A percentile compares a stretch with the other conserved stretches of the same genome.
Evolutionary conservation across 163 green algal species (phyloP).

Genomic region (Scenedesmus sp.): DNA sequence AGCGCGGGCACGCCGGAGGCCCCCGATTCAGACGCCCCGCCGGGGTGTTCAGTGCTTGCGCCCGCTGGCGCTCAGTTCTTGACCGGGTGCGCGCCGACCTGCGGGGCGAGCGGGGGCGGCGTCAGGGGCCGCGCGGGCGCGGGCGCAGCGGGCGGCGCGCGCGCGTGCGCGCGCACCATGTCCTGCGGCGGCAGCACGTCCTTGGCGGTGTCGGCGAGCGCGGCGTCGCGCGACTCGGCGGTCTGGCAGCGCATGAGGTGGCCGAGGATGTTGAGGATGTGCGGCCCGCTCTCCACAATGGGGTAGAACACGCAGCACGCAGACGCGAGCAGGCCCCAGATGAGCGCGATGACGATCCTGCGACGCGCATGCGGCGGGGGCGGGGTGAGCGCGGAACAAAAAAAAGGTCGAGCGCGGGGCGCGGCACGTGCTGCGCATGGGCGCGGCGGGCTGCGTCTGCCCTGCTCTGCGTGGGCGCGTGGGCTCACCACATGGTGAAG

Average conservation of each 20-base stretch:
- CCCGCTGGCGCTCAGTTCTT: too few species aligned
- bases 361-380: conserved; percentile 16
- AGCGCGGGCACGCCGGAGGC: too few species aligned
- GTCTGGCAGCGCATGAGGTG: conserved; percentile 62
- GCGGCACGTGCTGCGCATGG: too few species aligned
- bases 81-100: too few species aligned
- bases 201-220: conserved; percentile 21
- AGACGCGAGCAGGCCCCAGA: conserved; percentile 86
- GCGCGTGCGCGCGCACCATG: conserved; percentile 28
- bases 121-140: too few species aligned
- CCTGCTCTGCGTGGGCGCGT: too few species aligned
- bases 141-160: too few species aligned
- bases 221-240: conserved; percentile 25
- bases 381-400: conserved; percentile 79
- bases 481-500: conserved; percentile 33
- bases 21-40: too few species aligned
- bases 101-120: too few species aligned
- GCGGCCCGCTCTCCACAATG: conserved; percentile 75
- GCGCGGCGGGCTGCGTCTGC: too few species aligned
- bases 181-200: conserved; percentile 33
- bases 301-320: conserved; percentile 78
- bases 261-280: conserved; percentile 31
- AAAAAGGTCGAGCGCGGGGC: conserved; percentile 82
- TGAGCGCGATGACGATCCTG: conserved; percentile 79
- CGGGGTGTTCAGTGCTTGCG: too few species aligned